Base-by-base conservation (phyloP, 1,284 basidiomycete genomes). In the Cryptococcus deneoformans region DNA sequence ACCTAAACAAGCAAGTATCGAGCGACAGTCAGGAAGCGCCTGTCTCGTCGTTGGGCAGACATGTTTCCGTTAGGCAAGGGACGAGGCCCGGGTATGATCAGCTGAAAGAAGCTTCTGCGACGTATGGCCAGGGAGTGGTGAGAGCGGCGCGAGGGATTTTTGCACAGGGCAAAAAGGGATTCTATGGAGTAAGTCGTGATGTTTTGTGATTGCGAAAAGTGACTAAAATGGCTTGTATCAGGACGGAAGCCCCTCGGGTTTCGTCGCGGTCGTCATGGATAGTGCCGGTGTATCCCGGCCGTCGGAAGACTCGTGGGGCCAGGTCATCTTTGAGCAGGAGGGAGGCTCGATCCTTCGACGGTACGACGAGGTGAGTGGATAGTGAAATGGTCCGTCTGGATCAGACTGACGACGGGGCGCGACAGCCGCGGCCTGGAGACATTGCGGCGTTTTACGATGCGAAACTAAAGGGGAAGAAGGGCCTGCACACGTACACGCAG, bases 391-490 rank as follows among this genome's bases (percentile, higher is more conserved):
- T 20, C 20, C 20, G 20, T 20, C 20, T 20, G 20, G 20, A 20
- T 20, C 20, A 20, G 20, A 20, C 20, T 20, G 20, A 20, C 20
- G 20, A 20, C 20, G 1, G 20, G 20, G 20, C 20, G 81, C 92
- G 44, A 83, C 85, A 70, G 67, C 75, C 76, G 56, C 82, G 90
- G 79, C 87, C 90, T 0, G 92, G 92, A 1, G 92, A 96, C 76
- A 78, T 96, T 5, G 81, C 92, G 44, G 83, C 85, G 52, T 77
- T 94, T 63, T 79, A 82, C 54, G 88, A 90, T 54, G 89, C 88
- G 53, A 87, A 85, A 72, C 81, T 96, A 68, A 68, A 92, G 73
- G 92, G 93, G 0, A 88, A 92, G 70, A 94, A 92, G 75, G 80
- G 79, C 0, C 73, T 95, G 52, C 83, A 87, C 50, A 80, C 82